Percentiles rank a stretch among this genome's conserved stretches.
Conservation (phyloP, 2,329 filamentous ascomycete genomes). For the Parastagonospora avenae region DNA sequence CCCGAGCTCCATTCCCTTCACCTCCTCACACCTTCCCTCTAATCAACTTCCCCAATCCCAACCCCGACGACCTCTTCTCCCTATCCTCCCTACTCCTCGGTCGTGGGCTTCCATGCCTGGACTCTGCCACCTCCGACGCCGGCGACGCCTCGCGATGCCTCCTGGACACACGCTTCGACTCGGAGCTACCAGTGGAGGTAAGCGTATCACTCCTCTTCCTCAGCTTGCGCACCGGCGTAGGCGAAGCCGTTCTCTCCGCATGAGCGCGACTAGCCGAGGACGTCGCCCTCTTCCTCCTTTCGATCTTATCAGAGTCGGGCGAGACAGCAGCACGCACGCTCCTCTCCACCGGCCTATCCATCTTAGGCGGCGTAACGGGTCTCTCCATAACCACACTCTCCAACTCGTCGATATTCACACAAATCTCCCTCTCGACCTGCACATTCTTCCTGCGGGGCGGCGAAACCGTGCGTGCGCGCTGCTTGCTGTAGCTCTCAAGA, state of each 20-base stretch:
- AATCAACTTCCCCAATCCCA: slow-evolving; percentile 16
- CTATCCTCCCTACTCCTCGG: slow-evolving; percentile 10
- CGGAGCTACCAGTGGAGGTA: slow-evolving; percentile 17
- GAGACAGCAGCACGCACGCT: slow-evolving; percentile 1
- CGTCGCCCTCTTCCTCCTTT: slow-evolving; percentile 1
- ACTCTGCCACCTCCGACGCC: slow-evolving; percentile 4
- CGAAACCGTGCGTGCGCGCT: slow-evolving; percentile 6
- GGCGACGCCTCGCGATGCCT: slow-evolving; percentile 15
- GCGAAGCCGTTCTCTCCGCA: slow-evolving; percentile 3
- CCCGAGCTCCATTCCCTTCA: not conserved
- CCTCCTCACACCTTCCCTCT: slow-evolving; percentile 13
- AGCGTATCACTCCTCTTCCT: slow-evolving; percentile 30
- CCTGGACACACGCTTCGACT: slow-evolving; percentile 11
- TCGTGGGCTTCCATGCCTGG: slow-evolving; percentile 17
- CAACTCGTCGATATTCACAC: slow-evolving; percentile 1
- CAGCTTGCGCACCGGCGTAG: slow-evolving; percentile 13
- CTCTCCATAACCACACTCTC: not conserved
- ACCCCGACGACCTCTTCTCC: slow-evolving; percentile 3
- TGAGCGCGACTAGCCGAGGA: not conserved
- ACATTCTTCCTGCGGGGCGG: slow-evolving; percentile 3
- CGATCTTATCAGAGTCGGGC: slow-evolving; percentile 7
- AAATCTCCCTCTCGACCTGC: not conserved
- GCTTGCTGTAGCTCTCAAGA: slow-evolving; percentile 23
- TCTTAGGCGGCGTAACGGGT: not conserved
- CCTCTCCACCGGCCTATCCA: too few relatives aligned